Evolutionary conservation across 306 rosid species (phyloP).

Genomic region (Quercus berberidifolia): DNA sequence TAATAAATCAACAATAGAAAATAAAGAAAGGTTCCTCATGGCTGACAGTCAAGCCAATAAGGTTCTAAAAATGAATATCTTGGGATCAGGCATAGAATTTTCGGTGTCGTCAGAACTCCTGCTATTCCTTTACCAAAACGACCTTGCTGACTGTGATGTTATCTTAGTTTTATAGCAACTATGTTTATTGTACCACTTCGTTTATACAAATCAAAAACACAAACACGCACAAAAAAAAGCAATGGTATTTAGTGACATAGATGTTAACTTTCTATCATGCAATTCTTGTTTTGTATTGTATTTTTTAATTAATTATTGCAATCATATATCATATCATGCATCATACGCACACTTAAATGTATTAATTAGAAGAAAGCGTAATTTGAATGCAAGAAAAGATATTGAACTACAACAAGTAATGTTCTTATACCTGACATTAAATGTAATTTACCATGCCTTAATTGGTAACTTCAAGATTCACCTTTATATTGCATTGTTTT

Average conservation of each 20-base stretch:
- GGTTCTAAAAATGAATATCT: too few species aligned
- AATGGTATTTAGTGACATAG: not conserved
- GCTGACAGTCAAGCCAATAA: too few species aligned
- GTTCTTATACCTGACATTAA: not conserved
- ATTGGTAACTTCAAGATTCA: not conserved
- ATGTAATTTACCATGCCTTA: not conserved
- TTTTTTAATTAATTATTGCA: not conserved
- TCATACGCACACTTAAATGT: not conserved
- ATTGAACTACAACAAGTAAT: not conserved
- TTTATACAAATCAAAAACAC: too few species aligned
- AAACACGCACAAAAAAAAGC: too few species aligned
- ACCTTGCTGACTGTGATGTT: slow-evolving; percentile 8
- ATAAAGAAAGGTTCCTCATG: too few species aligned
- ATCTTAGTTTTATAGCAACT: not conserved
- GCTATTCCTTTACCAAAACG: too few species aligned
- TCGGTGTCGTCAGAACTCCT: too few species aligned
- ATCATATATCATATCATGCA: not conserved
- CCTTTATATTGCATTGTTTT: not conserved
- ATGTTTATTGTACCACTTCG: too few species aligned
- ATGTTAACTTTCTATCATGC: not conserved
- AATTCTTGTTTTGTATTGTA: not conserved
- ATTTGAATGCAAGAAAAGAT: not conserved
- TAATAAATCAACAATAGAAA: too few species aligned
- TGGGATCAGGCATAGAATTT: too few species aligned
- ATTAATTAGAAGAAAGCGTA: not conserved